Percentiles rank a stretch among this genome's conserved stretches.
Conservation (phyloP, 441 rosid genomes). For the Brassica balearica region DNA sequence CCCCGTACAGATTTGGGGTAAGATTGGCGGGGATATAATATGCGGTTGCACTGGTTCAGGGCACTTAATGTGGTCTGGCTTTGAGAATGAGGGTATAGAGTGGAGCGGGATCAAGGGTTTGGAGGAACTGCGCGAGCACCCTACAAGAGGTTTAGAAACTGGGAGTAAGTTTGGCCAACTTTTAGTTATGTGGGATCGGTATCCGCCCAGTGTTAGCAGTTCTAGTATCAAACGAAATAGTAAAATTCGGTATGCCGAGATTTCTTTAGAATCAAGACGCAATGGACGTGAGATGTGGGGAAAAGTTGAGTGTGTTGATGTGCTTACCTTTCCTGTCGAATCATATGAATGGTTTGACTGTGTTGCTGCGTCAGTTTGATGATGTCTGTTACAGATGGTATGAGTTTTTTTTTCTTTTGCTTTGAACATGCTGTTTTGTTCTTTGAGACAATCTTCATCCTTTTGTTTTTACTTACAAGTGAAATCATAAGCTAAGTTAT, state of each 20-base stretch:
- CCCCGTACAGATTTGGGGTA: slow-evolving; percentile 9
- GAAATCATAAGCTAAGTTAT: background rate
- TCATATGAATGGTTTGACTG: background rate
- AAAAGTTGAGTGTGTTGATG: background rate
- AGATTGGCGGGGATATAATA: slow-evolving; percentile 20
- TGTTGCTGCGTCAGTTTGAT: slow-evolving; percentile 2
- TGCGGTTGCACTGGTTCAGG: slow-evolving; percentile 66
- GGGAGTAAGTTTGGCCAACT: background rate
- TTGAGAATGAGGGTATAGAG: slow-evolving; percentile 10
- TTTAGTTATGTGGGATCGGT: background rate
- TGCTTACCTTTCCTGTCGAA: background rate
- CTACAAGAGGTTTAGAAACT: background rate
- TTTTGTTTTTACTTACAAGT: background rate
- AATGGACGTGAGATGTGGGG: slow-evolving; percentile 7
- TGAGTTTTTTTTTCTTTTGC: background rate
- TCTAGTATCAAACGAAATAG: background rate
- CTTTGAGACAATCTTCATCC: background rate
- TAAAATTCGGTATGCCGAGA: background rate
- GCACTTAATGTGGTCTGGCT: slow-evolving; percentile 43
- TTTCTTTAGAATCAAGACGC: background rate
- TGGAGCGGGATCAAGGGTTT: slow-evolving; percentile 69
- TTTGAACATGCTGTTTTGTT: background rate
- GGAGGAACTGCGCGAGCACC: background rate
- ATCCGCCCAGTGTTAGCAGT: no score
- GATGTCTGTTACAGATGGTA: background rate